Evolutionary conservation across 2,329 filamentous ascomycete genomes (phyloP).

Genomic region (Didymellaceae sp.): DNA sequence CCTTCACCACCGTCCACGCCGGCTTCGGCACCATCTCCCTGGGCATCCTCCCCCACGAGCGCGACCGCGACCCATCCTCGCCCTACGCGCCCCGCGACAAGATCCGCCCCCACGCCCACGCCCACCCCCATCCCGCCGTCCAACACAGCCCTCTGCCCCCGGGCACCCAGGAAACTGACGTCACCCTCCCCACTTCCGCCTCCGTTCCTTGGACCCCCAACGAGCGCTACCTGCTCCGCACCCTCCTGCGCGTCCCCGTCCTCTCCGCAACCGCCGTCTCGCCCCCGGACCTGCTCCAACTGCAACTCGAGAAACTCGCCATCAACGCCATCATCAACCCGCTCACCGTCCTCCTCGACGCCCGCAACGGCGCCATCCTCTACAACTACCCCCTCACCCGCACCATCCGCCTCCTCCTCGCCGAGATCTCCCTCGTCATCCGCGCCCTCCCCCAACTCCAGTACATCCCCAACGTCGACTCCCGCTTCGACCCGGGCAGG

Average conservation of each 20-base stretch:
- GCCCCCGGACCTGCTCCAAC: slow-evolving; percentile 68
- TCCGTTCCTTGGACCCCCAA: slow-evolving; percentile 48
- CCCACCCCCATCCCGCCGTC: slow-evolving; percentile 3
- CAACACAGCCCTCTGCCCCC: slow-evolving; percentile 14
- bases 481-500: slow-evolving; percentile 66
- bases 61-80: slow-evolving; percentile 30
- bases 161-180: slow-evolving; percentile 24
- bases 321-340: slow-evolving; percentile 81
- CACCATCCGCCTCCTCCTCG: slow-evolving; percentile 73
- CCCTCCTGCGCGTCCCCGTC: slow-evolving; percentile 66
- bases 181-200: slow-evolving; percentile 17
- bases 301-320: slow-evolving; percentile 80
- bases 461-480: slow-evolving; percentile 63
- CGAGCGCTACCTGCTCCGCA: slow-evolving; percentile 68
- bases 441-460: slow-evolving; percentile 75
- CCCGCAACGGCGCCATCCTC: slow-evolving; percentile 73
- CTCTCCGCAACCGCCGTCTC: slow-evolving; percentile 67
- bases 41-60: slow-evolving; percentile 57
- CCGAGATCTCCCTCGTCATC: slow-evolving; percentile 77
- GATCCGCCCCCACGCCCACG: slow-evolving; percentile 3
- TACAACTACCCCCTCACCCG: slow-evolving; percentile 69
- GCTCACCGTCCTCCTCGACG: slow-evolving; percentile 78
- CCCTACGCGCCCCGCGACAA: slow-evolving; percentile 32
- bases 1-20: slow-evolving; percentile 63
- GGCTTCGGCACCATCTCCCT: slow-evolving; percentile 66